Base-by-base conservation (phyloP, 768 basidiomycete species). In the Trametes villosa region DNA sequence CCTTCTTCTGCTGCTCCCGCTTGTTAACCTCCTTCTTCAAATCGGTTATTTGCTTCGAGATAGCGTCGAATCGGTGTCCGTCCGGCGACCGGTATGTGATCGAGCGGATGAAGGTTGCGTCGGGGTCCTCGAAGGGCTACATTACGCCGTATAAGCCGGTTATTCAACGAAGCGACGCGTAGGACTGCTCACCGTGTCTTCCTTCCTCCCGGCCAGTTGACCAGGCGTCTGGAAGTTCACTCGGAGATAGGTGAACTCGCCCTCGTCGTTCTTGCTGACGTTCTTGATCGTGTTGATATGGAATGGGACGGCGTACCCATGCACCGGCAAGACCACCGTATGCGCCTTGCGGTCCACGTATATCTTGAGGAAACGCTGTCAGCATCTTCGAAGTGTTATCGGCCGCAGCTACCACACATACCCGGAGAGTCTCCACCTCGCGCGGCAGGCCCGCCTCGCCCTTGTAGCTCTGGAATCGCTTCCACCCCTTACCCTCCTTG, bases 181-280 rank as follows among this genome's bases (percentile, higher is more conserved):
- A 41, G 18, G 13, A 59, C 90, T 94, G 63, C 74, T 96, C 63
- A 95, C 94, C 62, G 94, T 98, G 65, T 98, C 97, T 72, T 99
- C 97, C 77, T 99, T 98, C 79, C 96, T 98, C 27, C 97, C 96
- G 0, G 94, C 91, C 27, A 98, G 86, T 70, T 98, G 95, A 49
- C 97, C 97, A 12, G 97, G 97, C 0, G 96, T 97, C 74, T 98
- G 95, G 78, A 98, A 98, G 76, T 98, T 98, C 74, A 99, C 94
- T 2, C 97, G 86, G 54, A 99, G 82, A 68, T 92, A 94, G 0
- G 95, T 96, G 72, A 88, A 92, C 51, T 98, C 94, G 6, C 92
- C 93, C 75, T 98, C 97, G 64, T 99, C 96, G 64, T 86, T 97
- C 78, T 98, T 98, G 79, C 91, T 95, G 30, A 90, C 92, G 71